Base-by-base conservation (phyloP, 176 grass and related monocot species). In the Lolium rigidum region DNA sequence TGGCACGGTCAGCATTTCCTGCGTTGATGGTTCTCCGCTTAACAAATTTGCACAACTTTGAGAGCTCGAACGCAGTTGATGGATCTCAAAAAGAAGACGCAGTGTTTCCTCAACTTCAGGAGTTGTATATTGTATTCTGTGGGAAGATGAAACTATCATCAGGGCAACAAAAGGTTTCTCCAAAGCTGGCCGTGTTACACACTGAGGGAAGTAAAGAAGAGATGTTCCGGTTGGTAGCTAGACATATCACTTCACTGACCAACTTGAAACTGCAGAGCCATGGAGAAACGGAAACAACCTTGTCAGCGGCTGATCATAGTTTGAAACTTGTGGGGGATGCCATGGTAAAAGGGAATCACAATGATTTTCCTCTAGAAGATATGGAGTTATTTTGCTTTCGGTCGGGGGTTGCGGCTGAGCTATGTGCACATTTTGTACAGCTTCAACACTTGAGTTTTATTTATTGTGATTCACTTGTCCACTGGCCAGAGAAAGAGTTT, bases 401-500 rank as follows among this genome's bases (percentile, higher is more conserved):
- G 17, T 21, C 39, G 10, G 18, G 9, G 10, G 18, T 17, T 21
- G 18, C 9, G 2, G 10, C 38, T 4, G 67, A n/a, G 18, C 68
- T 70, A 12, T 70, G 39, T 41, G 18, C 18, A 70, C 44, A 9
- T 70, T 70, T 70, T 70, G 18, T n/a, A 70, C 38, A 44, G 39
- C 68, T 70, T 70, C 68, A 44, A n/a, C 9, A 12, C 0, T 44
- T 70, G 68, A 0, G 0, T 0, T 21, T 70, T 44, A 0, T 0
- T 0, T 0, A 1, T 0, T 46, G 39, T 41, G 18, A 9, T 44
- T 17, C 38, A 0, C 68, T 70, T 11, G 18, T 70, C 39, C 38
- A 70, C 66, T 69, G 65, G 65, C 65, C 35, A 65, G 62, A 65
- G 25, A 65, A 31, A 65, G 62, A 70, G 69, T 71, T 71, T 10